Evolutionary conservation across 805 yeast genomes (phyloP).

Genomic region (Lachancea meyersii): DNA sequence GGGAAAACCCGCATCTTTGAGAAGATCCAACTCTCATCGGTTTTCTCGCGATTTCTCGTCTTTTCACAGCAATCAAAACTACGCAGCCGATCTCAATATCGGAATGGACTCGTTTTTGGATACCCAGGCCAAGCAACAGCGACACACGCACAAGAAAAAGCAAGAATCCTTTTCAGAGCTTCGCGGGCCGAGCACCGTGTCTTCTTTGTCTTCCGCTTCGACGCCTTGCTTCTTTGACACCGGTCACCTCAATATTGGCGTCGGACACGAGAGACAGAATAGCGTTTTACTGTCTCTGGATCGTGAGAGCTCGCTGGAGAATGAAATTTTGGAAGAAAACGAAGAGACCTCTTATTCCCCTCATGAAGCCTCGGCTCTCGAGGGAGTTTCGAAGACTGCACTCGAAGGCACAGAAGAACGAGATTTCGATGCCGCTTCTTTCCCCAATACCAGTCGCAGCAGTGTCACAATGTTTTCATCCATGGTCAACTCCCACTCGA

Average conservation of each 20-base stretch:
- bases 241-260: background rate
- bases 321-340: constrained; percentile 11
- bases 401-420: constrained; percentile 14
- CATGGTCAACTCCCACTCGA: constrained; percentile 22
- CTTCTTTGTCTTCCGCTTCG: constrained; percentile 17
- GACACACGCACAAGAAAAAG: constrained; percentile 22
- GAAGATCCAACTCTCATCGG: constrained; percentile 24
- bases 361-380: constrained; percentile 15
- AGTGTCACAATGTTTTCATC: constrained; percentile 25
- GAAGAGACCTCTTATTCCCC: constrained; percentile 17
- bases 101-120: constrained; percentile 22
- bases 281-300: constrained; percentile 11
- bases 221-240: constrained; percentile 19
- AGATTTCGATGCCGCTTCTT: constrained; percentile 10
- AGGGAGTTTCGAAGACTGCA: constrained; percentile 15
- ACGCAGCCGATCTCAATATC: constrained; percentile 7
- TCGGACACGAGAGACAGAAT: constrained; percentile 8
- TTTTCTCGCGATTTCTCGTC: constrained; percentile 25
- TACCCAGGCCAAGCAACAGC: constrained; percentile 14
- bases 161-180: constrained; percentile 31
- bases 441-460: constrained; percentile 8
- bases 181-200: constrained; percentile 10
- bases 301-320: constrained; percentile 11
- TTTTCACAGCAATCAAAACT: constrained; percentile 13
- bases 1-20: constrained; percentile 27